Percentiles rank a stretch among this genome's conserved stretches.
These are phyloP conservation scores for Aspergillus ostianus DNA, from an alignment of 495 filamentous ascomycete genomes.

Conservation along the genomic window DNA sequence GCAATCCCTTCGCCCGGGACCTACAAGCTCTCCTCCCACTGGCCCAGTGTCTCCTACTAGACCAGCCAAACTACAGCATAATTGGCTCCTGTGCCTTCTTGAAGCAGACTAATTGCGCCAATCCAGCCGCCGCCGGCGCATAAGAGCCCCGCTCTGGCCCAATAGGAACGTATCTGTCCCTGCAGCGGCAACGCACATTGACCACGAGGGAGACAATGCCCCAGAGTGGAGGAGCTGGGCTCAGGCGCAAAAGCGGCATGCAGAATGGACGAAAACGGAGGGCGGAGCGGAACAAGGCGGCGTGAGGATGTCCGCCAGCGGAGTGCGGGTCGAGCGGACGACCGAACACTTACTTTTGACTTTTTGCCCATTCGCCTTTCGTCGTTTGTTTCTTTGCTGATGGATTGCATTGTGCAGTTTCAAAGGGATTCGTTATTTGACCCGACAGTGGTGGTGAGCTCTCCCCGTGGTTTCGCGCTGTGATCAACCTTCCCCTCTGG, in stretches of 20 bases:
- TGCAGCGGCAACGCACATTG: not conserved
- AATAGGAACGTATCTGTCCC: not conserved
- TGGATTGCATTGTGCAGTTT: not conserved
- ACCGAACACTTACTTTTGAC: not conserved
- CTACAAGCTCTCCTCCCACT: not conserved
- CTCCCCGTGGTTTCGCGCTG: not conserved
- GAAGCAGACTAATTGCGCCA: not conserved
- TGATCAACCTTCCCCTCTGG: not conserved
- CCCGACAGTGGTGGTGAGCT: not conserved
- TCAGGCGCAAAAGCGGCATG: constrained; percentile 17
- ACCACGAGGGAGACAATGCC: not conserved
- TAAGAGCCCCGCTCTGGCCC: not conserved
- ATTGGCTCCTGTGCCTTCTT: not conserved
- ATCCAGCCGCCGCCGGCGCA: not conserved
- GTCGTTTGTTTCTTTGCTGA: not conserved
- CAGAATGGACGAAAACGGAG: constrained; percentile 7
- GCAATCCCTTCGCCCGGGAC: not conserved
- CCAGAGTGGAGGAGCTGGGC: not conserved
- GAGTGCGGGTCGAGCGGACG: constrained; percentile 9
- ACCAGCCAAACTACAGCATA: not conserved
- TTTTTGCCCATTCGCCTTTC: not conserved
- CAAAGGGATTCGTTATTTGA: not conserved
- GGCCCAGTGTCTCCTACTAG: not conserved
- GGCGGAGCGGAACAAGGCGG: constrained; percentile 21
- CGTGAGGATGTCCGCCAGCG: constrained; percentile 11